phyloP scores from a whole-genome alignment of 768 basidiomycete genomes.

The Suillus occidentalis region DNA sequence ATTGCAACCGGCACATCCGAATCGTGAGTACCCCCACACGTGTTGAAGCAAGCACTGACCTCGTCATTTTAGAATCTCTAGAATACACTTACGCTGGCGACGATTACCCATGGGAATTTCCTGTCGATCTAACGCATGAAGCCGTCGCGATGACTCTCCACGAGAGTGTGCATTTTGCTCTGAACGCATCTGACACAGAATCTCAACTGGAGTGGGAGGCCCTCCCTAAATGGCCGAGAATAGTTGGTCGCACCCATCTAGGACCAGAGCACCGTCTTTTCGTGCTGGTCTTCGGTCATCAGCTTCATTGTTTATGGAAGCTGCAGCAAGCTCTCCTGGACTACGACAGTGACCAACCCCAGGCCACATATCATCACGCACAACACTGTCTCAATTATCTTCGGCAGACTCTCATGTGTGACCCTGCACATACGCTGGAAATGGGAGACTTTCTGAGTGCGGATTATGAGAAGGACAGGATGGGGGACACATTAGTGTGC shows the following conservation, averaged over 20 bases:
- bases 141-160: conserved; percentile 11
- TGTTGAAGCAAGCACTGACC: not conserved
- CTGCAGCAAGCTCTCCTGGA: not conserved
- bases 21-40: not conserved
- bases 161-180: conserved; percentile 1
- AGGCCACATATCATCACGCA: conserved; percentile 18
- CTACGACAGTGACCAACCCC: not conserved
- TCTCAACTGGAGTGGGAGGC: not conserved
- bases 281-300: not conserved
- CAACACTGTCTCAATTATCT: conserved; percentile 41
- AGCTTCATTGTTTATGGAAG: not conserved
- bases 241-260: not conserved
- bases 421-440: conserved; percentile 22
- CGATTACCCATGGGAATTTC: not conserved
- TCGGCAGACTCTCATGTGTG: conserved; percentile 36
- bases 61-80: not conserved
- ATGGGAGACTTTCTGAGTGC: conserved; percentile 32
- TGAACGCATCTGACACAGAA: not conserved
- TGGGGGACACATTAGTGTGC: conserved; percentile 20
- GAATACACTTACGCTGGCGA: not conserved
- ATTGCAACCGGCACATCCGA: not conserved
- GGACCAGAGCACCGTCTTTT: not conserved
- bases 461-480: conserved; percentile 25
- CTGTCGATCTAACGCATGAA: not conserved
- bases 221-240: not conserved